These are phyloP conservation scores for Schrenkiella parvula DNA, from an alignment of 345 rosid species.

Conservation along the genomic window DNA sequence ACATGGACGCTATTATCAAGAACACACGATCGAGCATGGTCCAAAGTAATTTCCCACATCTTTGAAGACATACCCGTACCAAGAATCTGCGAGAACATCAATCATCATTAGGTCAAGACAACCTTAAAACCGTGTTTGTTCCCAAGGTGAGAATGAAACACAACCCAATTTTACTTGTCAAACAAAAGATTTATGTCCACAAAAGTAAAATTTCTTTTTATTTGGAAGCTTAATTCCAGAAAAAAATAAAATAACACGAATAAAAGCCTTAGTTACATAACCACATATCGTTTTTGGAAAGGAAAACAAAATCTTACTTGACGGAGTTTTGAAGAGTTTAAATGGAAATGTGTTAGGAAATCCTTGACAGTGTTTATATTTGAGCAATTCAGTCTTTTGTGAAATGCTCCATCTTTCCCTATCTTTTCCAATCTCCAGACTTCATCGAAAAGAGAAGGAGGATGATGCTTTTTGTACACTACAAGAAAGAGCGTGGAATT, in stretches of 20 bases:
- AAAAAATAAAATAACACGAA: not conserved
- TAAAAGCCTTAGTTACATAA: not conserved
- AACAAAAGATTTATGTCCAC: not conserved
- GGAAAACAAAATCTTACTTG: slow-evolving; percentile 44
- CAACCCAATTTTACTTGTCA: not conserved
- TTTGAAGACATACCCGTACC: slow-evolving; percentile 99
- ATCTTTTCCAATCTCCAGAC: slow-evolving; percentile 98
- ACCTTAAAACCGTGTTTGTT: not conserved
- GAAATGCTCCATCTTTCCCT: slow-evolving; percentile 99
- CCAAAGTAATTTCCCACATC: slow-evolving; percentile 95
- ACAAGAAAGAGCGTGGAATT: slow-evolving; percentile 26
- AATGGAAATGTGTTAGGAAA: slow-evolving; percentile 60
- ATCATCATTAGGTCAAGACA: not conserved
- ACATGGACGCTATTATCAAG: slow-evolving; percentile 63
- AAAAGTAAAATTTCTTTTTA: not conserved
- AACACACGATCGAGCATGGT: slow-evolving; percentile 80
- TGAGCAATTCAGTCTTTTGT: slow-evolving; percentile 67
- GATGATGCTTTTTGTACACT: slow-evolving; percentile 98
- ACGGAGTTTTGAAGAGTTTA: slow-evolving; percentile 74
- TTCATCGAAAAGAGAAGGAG: slow-evolving; percentile 79
- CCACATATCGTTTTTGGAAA: not conserved
- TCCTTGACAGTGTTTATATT: slow-evolving; percentile 76
- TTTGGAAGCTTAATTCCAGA: too few relatives aligned
- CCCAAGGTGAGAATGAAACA: not conserved
- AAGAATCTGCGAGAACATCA: slow-evolving; percentile 56